Conservation (phyloP, 1,284 basidiomycete species). For the Trichosporon ovoides region DNA sequence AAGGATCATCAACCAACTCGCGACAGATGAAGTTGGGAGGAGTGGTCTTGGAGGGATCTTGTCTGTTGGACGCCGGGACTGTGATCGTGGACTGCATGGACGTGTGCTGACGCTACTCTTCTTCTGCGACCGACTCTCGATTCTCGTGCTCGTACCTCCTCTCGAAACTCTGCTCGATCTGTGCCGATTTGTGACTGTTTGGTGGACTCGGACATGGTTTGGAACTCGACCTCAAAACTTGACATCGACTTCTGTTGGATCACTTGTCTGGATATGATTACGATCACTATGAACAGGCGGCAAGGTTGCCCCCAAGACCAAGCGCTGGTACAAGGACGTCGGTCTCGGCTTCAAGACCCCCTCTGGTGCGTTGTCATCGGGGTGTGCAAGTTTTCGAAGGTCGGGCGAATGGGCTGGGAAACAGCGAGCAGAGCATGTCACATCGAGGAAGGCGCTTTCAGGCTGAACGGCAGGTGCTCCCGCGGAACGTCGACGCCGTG, state of each 20-base stretch:
- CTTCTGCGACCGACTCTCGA: not conserved
- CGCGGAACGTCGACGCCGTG: too few species aligned
- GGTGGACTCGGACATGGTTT: not conserved
- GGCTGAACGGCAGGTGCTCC: too few species aligned
- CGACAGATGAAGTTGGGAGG: too few species aligned
- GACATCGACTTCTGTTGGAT: not conserved
- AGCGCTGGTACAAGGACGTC: conserved; percentile 99
- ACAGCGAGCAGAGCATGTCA: not conserved
- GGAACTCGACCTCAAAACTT: not conserved
- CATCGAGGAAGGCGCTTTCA: too few species aligned
- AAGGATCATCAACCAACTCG: not conserved
- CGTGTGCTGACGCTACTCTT: not conserved
- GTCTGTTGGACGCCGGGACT: not conserved
- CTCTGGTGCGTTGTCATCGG: conserved; percentile 34
- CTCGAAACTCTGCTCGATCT: not conserved
- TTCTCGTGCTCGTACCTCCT: not conserved
- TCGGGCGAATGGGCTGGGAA: not conserved
- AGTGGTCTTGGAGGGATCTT: too few species aligned
- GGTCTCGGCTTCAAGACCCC: conserved; percentile 97
- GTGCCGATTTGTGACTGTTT: not conserved
- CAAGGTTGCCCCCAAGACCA: conserved; percentile 87
- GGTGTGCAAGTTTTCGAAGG: not conserved
- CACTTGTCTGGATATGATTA: not conserved
- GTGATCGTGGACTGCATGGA: not conserved
- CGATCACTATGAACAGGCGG: conserved; percentile 54